These are phyloP conservation scores for Neostapfia colusana DNA, from an alignment of 176 grass and related monocot genomes.

Conservation along the genomic window DNA sequence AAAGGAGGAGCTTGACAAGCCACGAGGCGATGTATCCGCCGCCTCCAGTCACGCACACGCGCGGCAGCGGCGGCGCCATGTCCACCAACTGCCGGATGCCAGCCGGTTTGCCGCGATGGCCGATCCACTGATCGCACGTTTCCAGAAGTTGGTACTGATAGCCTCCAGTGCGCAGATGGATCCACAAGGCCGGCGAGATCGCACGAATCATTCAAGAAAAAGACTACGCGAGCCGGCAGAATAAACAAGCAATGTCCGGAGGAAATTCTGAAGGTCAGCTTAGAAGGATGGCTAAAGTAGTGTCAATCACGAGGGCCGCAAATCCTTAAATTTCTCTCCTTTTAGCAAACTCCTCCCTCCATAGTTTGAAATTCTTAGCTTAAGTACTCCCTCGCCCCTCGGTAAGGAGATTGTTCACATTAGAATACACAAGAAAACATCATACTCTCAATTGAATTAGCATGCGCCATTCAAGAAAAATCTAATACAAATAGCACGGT, in stretches of 20 bases:
- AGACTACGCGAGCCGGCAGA: neutral
- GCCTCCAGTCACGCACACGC: conserved; percentile 48
- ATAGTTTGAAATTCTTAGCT: no score
- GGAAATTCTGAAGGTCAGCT: neutral
- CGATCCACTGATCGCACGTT: neutral
- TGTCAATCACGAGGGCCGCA: no score
- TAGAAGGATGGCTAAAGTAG: no score
- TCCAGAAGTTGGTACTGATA: neutral
- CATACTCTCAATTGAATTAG: no score
- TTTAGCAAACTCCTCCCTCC: no score
- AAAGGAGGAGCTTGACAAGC: conserved; percentile 64
- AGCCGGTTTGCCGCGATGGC: neutral
- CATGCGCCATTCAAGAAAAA: no score
- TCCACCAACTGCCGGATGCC: neutral
- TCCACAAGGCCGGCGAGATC: neutral
- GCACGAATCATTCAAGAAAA: neutral
- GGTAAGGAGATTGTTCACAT: no score
- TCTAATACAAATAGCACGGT: no score
- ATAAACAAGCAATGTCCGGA: neutral
- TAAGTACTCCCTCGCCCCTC: no score
- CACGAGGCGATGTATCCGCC: conserved; percentile 54
- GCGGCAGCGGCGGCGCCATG: neutral
- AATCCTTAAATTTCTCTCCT: no score
- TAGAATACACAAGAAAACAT: no score
- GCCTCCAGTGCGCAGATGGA: neutral